Conservation (phyloP, 1,139 yeast genomes). For the Saccharomycopsis crataegensis region DNA sequence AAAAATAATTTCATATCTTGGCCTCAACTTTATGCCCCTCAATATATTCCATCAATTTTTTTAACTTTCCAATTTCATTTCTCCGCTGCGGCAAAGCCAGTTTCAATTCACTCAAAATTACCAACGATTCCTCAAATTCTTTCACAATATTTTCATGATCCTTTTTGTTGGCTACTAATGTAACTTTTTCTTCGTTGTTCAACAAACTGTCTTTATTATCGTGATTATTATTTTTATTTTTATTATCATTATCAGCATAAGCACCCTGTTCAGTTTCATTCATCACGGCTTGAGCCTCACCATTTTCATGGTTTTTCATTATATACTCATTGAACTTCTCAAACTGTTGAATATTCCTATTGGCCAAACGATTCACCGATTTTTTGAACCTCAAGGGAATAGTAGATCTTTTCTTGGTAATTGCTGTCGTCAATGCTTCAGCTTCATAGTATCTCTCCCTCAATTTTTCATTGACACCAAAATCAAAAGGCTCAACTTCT, state of each 20-base stretch:
- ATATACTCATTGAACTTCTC: constrained; percentile 12
- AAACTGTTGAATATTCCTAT: constrained; percentile 24
- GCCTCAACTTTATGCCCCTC: background rate
- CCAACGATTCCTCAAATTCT: constrained; percentile 22
- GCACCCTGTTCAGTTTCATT: background rate
- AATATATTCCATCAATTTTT: constrained; percentile 9
- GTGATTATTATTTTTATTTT: background rate
- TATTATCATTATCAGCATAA: too few species aligned
- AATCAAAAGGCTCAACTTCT: constrained; percentile 57
- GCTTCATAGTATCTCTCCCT: constrained; percentile 46
- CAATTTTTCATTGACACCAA: constrained; percentile 46
- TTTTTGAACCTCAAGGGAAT: constrained; percentile 36
- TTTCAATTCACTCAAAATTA: constrained; percentile 19
- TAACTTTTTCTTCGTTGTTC: constrained; percentile 14
- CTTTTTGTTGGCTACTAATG: constrained; percentile 10
- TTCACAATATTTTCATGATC: constrained; percentile 16
- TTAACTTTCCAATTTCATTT: constrained; percentile 5
- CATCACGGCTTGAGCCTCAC: background rate
- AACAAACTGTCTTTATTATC: background rate
- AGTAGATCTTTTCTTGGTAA: constrained; percentile 45
- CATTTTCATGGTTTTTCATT: background rate
- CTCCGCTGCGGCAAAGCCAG: constrained; percentile 6
- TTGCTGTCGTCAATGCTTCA: constrained; percentile 49
- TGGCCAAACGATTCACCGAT: constrained; percentile 23
- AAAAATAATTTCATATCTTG: too few species aligned